Evolutionary conservation across 306 rosid genomes (phyloP), one percentile per base, ranked within the genome.

Genomic region (Malus fusca): DNA sequence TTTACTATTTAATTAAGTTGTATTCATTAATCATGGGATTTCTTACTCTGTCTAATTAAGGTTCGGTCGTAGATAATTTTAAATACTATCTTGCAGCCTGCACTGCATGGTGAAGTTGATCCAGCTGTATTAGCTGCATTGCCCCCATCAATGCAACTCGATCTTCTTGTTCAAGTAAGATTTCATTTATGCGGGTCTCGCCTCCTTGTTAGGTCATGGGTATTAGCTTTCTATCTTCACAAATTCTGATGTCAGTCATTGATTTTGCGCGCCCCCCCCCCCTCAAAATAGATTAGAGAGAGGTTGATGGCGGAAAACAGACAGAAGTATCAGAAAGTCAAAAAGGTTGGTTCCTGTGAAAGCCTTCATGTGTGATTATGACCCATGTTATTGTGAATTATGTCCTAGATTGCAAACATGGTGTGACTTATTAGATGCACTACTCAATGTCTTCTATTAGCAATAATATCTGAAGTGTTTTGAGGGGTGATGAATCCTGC

Each of bases 261-360:
- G 64, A 69, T 68, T 18, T n/a, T n/a, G n/a, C n/a, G n/a, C n/a
- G 73, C 75, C 55, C 60, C 64, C 67, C 63, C 62, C 71, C 35
- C 35, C 77, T 73, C n/a, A n/a, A n/a, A n/a, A n/a, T 87, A 94
- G 98, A 92, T 90, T 82, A 90, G 97, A 85, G 98, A 94, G 85
- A 90, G 89, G 64, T 73, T 90, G 80, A 90, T 91, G 82, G 97
- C 97, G 42, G 93, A 92, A 83, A 94, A 91, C 88, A 85, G 97
- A 83, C 98, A 91, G 48, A 94, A 88, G 90, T 92, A 94, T 84
- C 96, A 92, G 84, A 90, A 87, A 85, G 93, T 94, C 81, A 91
- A 88, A 87, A 94, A 91, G 98, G 98, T 93, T 72, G 76, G 91
- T 88, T 65, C 40, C 77, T 72, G n/a, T 67, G 71, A 74, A 77